Evolutionary conservation across 208 protist species (phyloP).

Genomic region (Trypanosoma melophagium): DNA sequence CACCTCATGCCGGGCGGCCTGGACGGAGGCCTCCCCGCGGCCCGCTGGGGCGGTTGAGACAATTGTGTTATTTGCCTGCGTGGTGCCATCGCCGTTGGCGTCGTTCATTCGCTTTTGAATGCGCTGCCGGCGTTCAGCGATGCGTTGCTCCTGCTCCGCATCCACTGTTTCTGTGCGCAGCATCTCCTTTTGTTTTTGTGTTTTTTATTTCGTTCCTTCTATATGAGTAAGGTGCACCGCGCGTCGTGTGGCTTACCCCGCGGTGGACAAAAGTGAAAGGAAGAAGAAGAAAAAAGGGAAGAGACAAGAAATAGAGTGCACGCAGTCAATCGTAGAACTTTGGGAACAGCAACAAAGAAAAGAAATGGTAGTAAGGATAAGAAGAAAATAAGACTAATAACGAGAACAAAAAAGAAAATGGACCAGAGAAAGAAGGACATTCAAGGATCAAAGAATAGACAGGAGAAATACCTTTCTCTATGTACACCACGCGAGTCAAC

Average conservation of each 20-base stretch:
- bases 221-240: not conserved
- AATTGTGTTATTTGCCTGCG: conserved; percentile 3
- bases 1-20: conserved; percentile 50
- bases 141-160: conserved; percentile 50
- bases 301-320: not conserved
- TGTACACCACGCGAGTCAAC: no score
- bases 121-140: conserved; percentile 49
- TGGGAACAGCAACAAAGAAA: not conserved
- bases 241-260: no score
- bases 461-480: no score
- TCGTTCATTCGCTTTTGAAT: conserved; percentile 38
- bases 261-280: no score
- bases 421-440: not conserved
- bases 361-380: not conserved
- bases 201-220: not conserved
- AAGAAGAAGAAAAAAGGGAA: not conserved
- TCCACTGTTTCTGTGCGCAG: conserved; percentile 5
- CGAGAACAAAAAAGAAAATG: not conserved
- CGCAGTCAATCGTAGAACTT: not conserved
- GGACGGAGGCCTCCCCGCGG: conserved; percentile 45
- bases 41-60: conserved; percentile 7
- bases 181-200: not conserved
- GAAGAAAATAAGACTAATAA: not conserved
- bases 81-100: conserved; percentile 5
- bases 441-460: not conserved